phyloP scores from a whole-genome alignment of 2,329 filamentous ascomycete genomes.

The Zymoseptoria tritici region DNA sequence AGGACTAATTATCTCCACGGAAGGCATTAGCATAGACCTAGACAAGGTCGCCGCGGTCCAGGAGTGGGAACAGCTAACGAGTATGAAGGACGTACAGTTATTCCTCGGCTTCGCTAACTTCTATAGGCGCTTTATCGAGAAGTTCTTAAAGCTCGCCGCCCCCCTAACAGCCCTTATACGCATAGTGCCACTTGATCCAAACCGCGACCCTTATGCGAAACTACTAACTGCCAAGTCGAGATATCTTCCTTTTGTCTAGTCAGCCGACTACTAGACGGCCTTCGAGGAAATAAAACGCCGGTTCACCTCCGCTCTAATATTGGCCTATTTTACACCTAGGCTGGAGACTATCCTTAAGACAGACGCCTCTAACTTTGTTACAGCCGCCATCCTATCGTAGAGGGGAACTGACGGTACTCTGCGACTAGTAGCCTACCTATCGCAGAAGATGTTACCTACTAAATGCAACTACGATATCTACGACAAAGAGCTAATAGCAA shows the following conservation, averaged over 20 bases:
- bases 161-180: background rate
- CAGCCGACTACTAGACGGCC: background rate
- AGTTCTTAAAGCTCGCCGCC: background rate
- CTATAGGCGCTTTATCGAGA: constrained; percentile 17
- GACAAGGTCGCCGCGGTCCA: constrained; percentile 8
- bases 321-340: background rate
- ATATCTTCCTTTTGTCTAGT: background rate
- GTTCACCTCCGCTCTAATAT: background rate
- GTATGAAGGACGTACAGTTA: constrained; percentile 9
- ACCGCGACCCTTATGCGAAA: background rate
- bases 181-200: background rate
- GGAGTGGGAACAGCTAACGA: constrained; percentile 7
- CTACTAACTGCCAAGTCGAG: background rate
- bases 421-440: background rate
- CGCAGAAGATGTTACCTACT: background rate
- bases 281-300: background rate
- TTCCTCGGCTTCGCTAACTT: constrained; percentile 19
- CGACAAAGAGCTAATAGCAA: background rate
- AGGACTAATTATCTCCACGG: constrained; percentile 12
- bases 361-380: background rate
- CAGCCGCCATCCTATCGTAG: background rate
- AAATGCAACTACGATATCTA: background rate
- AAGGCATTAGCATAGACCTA: constrained; percentile 10
- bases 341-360: background rate
- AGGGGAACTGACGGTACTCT: background rate